Conservation (phyloP, 2,329 filamentous ascomycete species). For the Xylariaceae sp. region DNA sequence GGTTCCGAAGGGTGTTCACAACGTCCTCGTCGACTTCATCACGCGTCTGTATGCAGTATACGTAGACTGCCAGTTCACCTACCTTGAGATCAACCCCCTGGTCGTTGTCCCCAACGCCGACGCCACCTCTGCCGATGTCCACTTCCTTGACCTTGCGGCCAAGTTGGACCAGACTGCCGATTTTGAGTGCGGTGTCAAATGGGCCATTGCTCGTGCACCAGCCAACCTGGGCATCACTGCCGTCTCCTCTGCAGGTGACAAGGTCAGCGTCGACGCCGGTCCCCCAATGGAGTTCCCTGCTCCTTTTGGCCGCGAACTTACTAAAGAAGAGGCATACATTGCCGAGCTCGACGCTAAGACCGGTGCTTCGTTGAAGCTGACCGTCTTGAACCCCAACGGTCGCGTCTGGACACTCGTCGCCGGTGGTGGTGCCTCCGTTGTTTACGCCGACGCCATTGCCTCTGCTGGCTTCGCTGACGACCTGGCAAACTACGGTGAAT, state of each 20-base stretch:
- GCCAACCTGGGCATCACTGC: conserved; percentile 80
- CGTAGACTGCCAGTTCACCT: conserved; percentile 99
- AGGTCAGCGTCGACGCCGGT: conserved; percentile 91
- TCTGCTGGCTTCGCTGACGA: conserved; percentile 92
- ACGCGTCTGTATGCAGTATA: conserved; percentile 97
- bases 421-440: conserved; percentile 98
- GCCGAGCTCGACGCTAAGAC: conserved; percentile 99
- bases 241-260: conserved; percentile 58
- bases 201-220: conserved; percentile 91
- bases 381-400: conserved; percentile 85
- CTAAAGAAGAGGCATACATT: conserved; percentile 99
- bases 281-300: conserved; percentile 99
- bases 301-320: conserved; percentile 96
- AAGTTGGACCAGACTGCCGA: conserved; percentile 99
- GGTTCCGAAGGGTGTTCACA: conserved; percentile 92
- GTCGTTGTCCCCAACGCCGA: conserved; percentile 95
- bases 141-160: conserved; percentile 97
- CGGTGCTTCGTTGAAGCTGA: conserved; percentile 96
- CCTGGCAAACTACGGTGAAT: conserved; percentile 99
- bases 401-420: conserved; percentile 98
- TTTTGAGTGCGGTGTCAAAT: conserved; percentile 98
- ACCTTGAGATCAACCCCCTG: conserved; percentile 99
- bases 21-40: conserved; percentile 99
- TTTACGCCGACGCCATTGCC: conserved; percentile 98
- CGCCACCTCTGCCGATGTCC: conserved; percentile 85